phyloP scores from a whole-genome alignment of 1,284 basidiomycete genomes.

The Microstroma glucosiphilum region DNA sequence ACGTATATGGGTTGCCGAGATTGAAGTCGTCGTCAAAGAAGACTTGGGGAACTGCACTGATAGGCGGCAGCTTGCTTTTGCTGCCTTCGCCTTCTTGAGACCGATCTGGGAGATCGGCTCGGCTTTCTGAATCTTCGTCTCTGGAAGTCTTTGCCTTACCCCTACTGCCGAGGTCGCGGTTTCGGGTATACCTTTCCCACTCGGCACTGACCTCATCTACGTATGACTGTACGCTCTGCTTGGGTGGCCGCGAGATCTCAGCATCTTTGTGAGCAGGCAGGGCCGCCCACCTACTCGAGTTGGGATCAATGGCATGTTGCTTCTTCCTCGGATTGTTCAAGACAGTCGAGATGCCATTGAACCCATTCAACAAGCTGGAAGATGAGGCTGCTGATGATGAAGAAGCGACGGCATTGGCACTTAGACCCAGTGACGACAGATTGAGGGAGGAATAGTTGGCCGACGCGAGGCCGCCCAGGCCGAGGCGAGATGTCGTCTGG shows the following conservation, averaged over 20 bases:
- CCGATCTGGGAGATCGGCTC: constrained; percentile 14
- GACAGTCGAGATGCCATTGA: constrained; percentile 30
- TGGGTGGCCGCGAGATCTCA: constrained; percentile 34
- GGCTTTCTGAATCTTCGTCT: constrained; percentile 13
- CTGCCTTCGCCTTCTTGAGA: constrained; percentile 13
- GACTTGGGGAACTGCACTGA: constrained; percentile 71
- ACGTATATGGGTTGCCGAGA: constrained; percentile 76
- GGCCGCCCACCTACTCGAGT: constrained; percentile 40
- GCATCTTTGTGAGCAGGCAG: constrained; percentile 29
- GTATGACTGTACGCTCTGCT: constrained; percentile 33
- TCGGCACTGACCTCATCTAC: constrained; percentile 40
- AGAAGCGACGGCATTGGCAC: background rate
- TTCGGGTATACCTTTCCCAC: constrained; percentile 47
- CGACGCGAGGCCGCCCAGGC: background rate
- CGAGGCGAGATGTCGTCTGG: background rate
- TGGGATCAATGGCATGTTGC: constrained; percentile 42
- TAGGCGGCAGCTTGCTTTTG: constrained; percentile 50
- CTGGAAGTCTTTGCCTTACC: constrained; percentile 26
- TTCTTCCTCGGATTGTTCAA: constrained; percentile 45
- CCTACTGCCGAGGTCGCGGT: constrained; percentile 29
- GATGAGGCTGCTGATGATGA: background rate
- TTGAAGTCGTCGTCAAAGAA: constrained; percentile 73
- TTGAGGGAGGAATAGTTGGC: constrained; percentile 1
- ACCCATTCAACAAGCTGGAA: background rate
- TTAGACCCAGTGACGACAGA: background rate